Base-by-base conservation (phyloP, 441 rosid genomes). In the Arabidopsis lyrata region DNA sequence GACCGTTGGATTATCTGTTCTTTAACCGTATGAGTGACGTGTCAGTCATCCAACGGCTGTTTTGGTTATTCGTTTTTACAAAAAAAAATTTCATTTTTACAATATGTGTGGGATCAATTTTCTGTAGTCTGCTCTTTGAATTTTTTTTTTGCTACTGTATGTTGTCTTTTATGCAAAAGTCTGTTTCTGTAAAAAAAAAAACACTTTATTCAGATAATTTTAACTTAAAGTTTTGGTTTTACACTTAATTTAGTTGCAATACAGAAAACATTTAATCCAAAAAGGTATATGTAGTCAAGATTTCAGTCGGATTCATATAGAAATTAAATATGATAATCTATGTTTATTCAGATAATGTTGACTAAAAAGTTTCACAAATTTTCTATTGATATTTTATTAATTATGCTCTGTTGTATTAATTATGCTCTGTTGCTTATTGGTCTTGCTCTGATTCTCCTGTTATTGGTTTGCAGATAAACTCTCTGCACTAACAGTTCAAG, bases 401-500 rank as follows among this genome's bases (percentile, higher is more conserved):
- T 41, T 13, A 50, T 61, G 58, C 12, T 44, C 3, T 44, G 24
- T 35, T 36, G 20, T n/a, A n/a, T n/a, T 36, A 4, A 27, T 41
- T 13, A 50, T 61, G 58, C 12, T 44, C 3, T 44, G 24, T 35
- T 36, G 20, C 55, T 66, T 13, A 50, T 71, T 27, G 10, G n/a
- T 41, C 11, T n/a, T 55, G 5, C 67, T 45, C 70, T 60, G 70
- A 60, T 70, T 69, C 56, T 9, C 60, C 62, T 81, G 66, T 45
- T 70, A 35, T 20, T 44, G 29, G 39, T 12, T 12, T 69, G 68
- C 88, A 89, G 97, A 88, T 60, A 78, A 89, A 68, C 81, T 85
- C 52, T 79, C 79, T 39, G 62, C 71, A 50, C 60, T 89, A 75
- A 78, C 77, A 61, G 76, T 54, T 39, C 66, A 54, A 53, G 70